These are phyloP conservation scores for Antrodiella citrinella DNA, from an alignment of 768 basidiomycete genomes.

Conservation along the genomic window DNA sequence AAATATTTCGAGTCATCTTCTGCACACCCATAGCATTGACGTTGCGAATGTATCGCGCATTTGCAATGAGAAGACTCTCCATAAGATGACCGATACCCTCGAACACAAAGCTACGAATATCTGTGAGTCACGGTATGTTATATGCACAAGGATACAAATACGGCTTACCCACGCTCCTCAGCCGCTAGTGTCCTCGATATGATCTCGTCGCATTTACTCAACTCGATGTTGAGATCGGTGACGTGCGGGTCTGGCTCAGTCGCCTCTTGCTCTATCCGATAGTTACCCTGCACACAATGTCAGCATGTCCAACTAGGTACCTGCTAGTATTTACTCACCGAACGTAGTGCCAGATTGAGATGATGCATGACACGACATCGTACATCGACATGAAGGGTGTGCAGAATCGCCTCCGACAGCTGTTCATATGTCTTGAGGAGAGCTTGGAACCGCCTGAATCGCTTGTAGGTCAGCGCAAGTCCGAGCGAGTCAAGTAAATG, in stretches of 20 bases:
- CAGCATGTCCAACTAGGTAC: background rate
- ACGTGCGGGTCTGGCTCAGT: constrained; percentile 90
- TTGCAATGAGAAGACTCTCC: constrained; percentile 72
- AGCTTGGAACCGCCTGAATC: constrained; percentile 77
- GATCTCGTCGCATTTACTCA: constrained; percentile 69
- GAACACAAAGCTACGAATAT: constrained; percentile 65
- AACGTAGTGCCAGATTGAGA: constrained; percentile 69
- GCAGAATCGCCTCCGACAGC: constrained; percentile 77
- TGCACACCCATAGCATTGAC: constrained; percentile 73
- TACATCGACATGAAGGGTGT: constrained; percentile 82
- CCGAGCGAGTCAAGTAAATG: constrained; percentile 33
- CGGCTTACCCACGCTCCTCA: constrained; percentile 60
- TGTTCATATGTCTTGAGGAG: constrained; percentile 87
- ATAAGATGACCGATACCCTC: constrained; percentile 78
- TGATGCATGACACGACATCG: constrained; percentile 80
- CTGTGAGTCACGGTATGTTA: constrained; percentile 3
- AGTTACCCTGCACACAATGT: constrained; percentile 58
- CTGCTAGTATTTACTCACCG: constrained; percentile 20
- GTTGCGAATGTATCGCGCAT: constrained; percentile 59
- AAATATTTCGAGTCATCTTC: constrained; percentile 83
- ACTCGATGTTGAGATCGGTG: constrained; percentile 74
- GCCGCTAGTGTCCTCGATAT: constrained; percentile 52
- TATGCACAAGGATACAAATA: background rate
- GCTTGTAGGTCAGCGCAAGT: constrained; percentile 4
- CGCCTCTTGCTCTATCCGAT: constrained; percentile 72